Percentiles rank a stretch among this genome's conserved stretches.
Evolutionary conservation across 768 basidiomycete species (phyloP).

Genomic region (Suillus luteus): DNA sequence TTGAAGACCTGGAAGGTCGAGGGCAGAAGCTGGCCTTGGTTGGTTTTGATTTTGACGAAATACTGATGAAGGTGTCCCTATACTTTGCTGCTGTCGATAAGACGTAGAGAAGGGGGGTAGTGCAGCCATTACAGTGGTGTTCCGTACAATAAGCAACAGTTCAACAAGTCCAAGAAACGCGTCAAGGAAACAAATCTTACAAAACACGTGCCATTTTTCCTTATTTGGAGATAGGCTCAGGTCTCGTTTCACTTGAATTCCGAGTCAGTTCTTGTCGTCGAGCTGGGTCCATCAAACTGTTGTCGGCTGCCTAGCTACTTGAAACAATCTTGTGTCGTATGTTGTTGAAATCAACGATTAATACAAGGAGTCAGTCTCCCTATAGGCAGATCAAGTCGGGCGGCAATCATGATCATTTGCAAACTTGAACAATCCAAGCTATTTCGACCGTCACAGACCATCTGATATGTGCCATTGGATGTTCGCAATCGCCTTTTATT

Average conservation of each 20-base stretch:
- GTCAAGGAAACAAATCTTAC: constrained; percentile 14
- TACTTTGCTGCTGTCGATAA: constrained; percentile 9
- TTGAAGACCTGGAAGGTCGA: constrained; percentile 65
- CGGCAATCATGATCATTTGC: no score
- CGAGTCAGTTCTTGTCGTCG: neutral
- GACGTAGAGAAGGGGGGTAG: constrained; percentile 12
- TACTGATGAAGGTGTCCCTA: neutral
- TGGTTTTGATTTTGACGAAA: constrained; percentile 14
- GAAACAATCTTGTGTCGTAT: no score
- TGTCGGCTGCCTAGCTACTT: no score
- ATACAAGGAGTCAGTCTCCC: no score
- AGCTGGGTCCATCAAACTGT: no score
- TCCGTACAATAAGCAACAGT: constrained; percentile 9
- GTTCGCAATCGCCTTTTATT: no score
- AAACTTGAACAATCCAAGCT: no score
- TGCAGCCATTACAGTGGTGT: constrained; percentile 12
- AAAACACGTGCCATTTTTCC: constrained; percentile 13
- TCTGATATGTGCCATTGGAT: no score
- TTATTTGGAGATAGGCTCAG: neutral
- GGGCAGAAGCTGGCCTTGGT: constrained; percentile 27
- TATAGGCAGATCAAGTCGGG: no score
- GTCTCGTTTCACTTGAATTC: neutral
- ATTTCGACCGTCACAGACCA: no score
- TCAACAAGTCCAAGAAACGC: constrained; percentile 10
- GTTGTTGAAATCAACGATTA: no score